These are phyloP conservation scores for Scheffersomyces ergatensis DNA, from an alignment of 805 yeast genomes.

Conservation along the genomic window DNA sequence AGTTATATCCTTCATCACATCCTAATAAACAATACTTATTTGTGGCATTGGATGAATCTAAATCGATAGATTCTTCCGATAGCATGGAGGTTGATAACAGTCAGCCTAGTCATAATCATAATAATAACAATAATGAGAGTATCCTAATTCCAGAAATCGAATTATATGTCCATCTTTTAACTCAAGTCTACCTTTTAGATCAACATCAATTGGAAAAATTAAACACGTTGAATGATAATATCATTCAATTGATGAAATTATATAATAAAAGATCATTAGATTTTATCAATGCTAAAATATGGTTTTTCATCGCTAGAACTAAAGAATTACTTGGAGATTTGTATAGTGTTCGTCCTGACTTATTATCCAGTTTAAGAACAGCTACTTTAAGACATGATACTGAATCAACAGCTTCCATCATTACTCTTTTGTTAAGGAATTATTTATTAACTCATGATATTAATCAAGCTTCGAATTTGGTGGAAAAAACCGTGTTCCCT, in stretches of 20 bases:
- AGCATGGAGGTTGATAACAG: constrained; percentile 25
- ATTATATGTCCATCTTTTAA: constrained; percentile 72
- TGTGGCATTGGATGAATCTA: constrained; percentile 27
- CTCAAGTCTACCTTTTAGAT: constrained; percentile 76
- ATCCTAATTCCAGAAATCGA: constrained; percentile 70
- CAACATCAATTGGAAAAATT: constrained; percentile 46
- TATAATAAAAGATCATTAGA: constrained; percentile 84
- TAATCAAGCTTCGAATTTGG: constrained; percentile 82
- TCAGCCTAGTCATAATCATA: constrained; percentile 12
- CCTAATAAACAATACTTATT: constrained; percentile 38
- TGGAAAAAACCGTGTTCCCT: constrained; percentile 88
- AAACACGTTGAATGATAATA: constrained; percentile 51
- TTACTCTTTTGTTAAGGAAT: constrained; percentile 81
- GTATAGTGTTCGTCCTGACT: constrained; percentile 60
- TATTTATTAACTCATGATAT: constrained; percentile 78
- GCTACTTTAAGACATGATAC: constrained; percentile 89
- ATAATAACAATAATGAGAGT: constrained; percentile 11
- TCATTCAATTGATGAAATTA: constrained; percentile 52
- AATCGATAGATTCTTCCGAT: constrained; percentile 9
- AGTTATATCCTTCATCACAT: constrained; percentile 52
- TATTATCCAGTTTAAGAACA: constrained; percentile 76
- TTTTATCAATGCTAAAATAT: constrained; percentile 80
- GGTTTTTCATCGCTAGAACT: constrained; percentile 87
- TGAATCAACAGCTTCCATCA: constrained; percentile 85
- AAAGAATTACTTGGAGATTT: constrained; percentile 60